These are phyloP conservation scores for Yamadazyma aaseri DNA, from an alignment of 1,139 yeast genomes.

Conservation along the genomic window DNA sequence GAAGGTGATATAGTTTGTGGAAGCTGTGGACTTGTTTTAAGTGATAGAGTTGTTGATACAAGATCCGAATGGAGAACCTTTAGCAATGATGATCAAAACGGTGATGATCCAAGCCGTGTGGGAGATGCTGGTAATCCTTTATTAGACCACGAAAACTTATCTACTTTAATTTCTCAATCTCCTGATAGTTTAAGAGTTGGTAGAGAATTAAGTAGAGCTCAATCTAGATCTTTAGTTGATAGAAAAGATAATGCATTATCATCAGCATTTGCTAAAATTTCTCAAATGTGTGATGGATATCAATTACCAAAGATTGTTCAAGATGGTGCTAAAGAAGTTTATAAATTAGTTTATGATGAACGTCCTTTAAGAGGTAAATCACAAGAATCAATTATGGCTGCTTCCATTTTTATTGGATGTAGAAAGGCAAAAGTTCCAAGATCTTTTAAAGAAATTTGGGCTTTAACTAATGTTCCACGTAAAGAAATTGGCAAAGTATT, in stretches of 20 bases:
- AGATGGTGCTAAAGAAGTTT: constrained; percentile 97
- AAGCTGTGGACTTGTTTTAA: constrained; percentile 88
- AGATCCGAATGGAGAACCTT: constrained; percentile 99
- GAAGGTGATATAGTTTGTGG: constrained; percentile 99
- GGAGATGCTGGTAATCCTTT: constrained; percentile 98
- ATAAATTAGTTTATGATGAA: constrained; percentile 88
- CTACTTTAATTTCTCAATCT: constrained; percentile 87
- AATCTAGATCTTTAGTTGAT: constrained; percentile 80
- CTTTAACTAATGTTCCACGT: constrained; percentile 88
- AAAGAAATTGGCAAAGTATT: constrained; percentile 91
- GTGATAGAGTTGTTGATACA: constrained; percentile 91
- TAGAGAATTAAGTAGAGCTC: constrained; percentile 86
- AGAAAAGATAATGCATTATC: constrained; percentile 84
- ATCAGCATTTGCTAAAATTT: constrained; percentile 85
- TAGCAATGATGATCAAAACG: constrained; percentile 94
- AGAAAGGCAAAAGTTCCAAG: constrained; percentile 93
- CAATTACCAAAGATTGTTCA: constrained; percentile 92
- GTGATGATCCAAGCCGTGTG: constrained; percentile 98
- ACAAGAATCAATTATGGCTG: constrained; percentile 94
- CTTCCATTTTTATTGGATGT: constrained; percentile 92
- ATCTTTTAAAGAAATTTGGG: constrained; percentile 94
- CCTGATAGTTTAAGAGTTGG: constrained; percentile 78
- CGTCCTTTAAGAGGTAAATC: constrained; percentile 85
- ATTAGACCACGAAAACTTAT: constrained; percentile 86
- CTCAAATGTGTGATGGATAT: constrained; percentile 97